phyloP scores from a whole-genome alignment of 176 grass and related monocot genomes.

The Phoenix dactylifera region DNA sequence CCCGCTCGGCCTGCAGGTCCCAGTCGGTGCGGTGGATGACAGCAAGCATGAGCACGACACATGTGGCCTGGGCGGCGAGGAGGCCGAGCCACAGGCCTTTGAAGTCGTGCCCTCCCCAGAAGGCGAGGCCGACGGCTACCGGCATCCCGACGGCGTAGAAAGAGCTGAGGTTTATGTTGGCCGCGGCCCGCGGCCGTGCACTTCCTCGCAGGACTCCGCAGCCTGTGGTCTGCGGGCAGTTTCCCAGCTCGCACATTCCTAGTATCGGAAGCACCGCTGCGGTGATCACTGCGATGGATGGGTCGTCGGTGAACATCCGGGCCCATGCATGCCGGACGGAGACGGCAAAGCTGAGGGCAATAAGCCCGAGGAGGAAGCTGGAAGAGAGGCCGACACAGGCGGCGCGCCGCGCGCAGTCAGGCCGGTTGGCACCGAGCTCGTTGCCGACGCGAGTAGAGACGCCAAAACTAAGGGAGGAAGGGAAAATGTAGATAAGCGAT shows the following conservation, averaged over 20 bases:
- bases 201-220: conserved; percentile 80
- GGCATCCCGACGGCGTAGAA: conserved; percentile 80
- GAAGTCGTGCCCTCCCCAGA: conserved; percentile 64
- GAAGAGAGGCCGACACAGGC: conserved; percentile 49
- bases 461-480: conserved; percentile 75
- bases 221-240: conserved; percentile 75
- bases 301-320: conserved; percentile 61
- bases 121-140: conserved; percentile 57
- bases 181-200: conserved; percentile 62
- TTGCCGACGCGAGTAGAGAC: conserved; percentile 90
- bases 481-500: conserved; percentile 95
- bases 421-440: conserved; percentile 74
- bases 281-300: conserved; percentile 59
- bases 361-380: conserved; percentile 51
- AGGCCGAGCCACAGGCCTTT: conserved; percentile 73
- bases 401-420: conserved; percentile 31
- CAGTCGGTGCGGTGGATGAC: conserved; percentile 57
- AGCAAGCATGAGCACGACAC: conserved; percentile 59
- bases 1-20: conserved; percentile 46
- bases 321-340: conserved; percentile 52
- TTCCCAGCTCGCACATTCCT: conserved; percentile 65
- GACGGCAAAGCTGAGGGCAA: conserved; percentile 46
- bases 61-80: conserved; percentile 53
- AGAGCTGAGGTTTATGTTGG: conserved; percentile 68
- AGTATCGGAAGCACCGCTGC: conserved; percentile 68